Evolutionary conservation across 495 filamentous ascomycete genomes (phyloP).

Genomic region (Talaromyces borbonicus): DNA sequence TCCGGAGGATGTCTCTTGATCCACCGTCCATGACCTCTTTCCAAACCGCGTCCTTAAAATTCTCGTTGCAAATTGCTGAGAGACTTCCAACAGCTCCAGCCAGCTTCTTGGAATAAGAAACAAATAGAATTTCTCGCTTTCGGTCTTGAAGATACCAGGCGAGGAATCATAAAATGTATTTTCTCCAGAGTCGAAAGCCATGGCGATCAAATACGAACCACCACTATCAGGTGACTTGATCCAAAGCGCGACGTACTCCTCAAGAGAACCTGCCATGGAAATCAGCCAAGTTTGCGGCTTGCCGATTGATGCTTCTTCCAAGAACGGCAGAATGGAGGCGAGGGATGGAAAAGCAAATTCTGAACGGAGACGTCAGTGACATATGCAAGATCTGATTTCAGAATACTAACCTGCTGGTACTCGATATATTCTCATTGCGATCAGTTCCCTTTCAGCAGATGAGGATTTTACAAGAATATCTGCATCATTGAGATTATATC

Average conservation of each 20-base stretch:
- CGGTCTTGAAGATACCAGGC: background rate
- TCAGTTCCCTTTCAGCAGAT: background rate
- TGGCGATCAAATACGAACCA: background rate
- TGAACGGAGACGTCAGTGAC: conserved; percentile 4
- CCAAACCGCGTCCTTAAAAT: background rate
- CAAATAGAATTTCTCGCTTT: background rate
- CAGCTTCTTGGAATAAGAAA: background rate
- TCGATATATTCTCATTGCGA: conserved; percentile 5
- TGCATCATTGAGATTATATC: background rate
- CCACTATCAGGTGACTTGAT: background rate
- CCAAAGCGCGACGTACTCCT: conserved; percentile 1
- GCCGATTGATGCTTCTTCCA: conserved; percentile 2
- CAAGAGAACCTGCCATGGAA: background rate
- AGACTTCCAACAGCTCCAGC: background rate
- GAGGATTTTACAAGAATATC: background rate
- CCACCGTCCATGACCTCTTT: background rate
- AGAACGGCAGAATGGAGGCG: conserved; percentile 11
- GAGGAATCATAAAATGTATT: background rate
- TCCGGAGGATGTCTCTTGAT: background rate
- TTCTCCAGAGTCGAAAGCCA: conserved; percentile 1
- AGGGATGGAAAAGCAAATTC: conserved; percentile 6
- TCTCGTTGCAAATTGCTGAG: background rate
- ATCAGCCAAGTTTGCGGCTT: background rate
- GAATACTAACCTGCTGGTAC: conserved; percentile 7
- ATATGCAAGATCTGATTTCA: background rate